Evolutionary conservation across 371 early-diverging fungal species (phyloP).

Genomic region (Mucor lusitanicus): DNA sequence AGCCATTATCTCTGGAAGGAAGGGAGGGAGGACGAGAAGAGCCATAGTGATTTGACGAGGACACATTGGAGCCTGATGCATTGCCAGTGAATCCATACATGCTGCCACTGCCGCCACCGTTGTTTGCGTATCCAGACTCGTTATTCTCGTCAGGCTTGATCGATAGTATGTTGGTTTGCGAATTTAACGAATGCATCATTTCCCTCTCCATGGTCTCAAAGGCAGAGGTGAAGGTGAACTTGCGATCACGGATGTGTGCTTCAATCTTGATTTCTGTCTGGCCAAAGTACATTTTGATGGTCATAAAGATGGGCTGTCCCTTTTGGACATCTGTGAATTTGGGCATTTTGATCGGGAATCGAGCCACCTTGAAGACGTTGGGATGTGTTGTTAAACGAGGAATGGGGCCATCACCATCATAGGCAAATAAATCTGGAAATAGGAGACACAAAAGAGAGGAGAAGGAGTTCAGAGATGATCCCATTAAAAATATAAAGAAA

Average conservation of each 20-base stretch:
- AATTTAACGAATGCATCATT: constrained; percentile 30
- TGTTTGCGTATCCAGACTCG: not conserved
- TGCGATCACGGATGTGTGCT: constrained; percentile 49
- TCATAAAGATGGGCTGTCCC: constrained; percentile 49
- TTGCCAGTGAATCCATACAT: constrained; percentile 14
- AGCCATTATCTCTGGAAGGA: constrained; percentile 30
- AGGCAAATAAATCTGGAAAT: constrained; percentile 48
- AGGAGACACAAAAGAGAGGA: not conserved
- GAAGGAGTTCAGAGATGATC: not conserved
- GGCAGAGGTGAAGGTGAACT: constrained; percentile 51
- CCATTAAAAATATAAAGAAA: not conserved
- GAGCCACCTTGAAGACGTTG: constrained; percentile 47
- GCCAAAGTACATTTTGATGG: constrained; percentile 59
- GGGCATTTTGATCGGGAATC: constrained; percentile 57
- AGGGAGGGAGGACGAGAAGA: constrained; percentile 31
- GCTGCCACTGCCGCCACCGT: not conserved
- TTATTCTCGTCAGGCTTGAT: constrained; percentile 33
- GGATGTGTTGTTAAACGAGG: constrained; percentile 52
- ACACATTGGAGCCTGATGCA: constrained; percentile 27
- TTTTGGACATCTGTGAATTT: constrained; percentile 47
- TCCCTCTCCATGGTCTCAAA: constrained; percentile 50
- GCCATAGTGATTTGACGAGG: constrained; percentile 3
- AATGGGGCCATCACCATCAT: constrained; percentile 45
- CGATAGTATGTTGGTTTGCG: constrained; percentile 19
- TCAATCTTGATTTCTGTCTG: constrained; percentile 57